Evolutionary conservation across 345 rosid genomes (phyloP).

Genomic region (Corchorus capsularis): DNA sequence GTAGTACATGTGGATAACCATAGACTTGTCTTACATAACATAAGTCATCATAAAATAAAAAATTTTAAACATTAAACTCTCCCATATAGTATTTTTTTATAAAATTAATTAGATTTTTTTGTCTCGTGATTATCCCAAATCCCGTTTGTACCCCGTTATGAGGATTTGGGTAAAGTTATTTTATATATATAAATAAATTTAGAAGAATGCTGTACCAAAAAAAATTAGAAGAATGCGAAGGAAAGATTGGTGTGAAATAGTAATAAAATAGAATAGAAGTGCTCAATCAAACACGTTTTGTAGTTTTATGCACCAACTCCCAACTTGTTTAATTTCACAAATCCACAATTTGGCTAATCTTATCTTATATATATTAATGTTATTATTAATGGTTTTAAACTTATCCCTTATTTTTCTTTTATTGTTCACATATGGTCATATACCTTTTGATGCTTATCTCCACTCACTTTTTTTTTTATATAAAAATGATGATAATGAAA

Average conservation of each 20-base stretch:
- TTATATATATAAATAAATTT: neutral
- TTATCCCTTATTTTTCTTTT: neutral
- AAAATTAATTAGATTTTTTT: neutral
- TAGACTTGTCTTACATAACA: slow-evolving; percentile 23
- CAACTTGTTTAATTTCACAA: neutral
- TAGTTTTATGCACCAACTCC: neutral
- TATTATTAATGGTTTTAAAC: neutral
- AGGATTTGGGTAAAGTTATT: neutral
- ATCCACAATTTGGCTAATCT: neutral
- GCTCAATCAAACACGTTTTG: neutral
- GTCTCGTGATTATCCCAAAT: neutral
- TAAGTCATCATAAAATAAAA: neutral
- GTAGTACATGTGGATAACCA: slow-evolving; percentile 12
- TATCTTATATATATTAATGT: neutral
- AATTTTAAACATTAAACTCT: neutral
- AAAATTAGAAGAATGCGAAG: neutral
- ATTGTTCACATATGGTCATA: neutral
- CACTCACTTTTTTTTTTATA: neutral
- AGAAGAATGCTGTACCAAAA: neutral
- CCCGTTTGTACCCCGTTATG: neutral
- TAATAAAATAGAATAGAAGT: neutral
- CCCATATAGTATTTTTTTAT: neutral
- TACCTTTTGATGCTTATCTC: slow-evolving; percentile 1
- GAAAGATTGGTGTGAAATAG: no score
- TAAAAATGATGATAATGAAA: neutral